Base-by-base conservation (phyloP, 352 stramenopile species). In the Phytophthora lateralis region DNA sequence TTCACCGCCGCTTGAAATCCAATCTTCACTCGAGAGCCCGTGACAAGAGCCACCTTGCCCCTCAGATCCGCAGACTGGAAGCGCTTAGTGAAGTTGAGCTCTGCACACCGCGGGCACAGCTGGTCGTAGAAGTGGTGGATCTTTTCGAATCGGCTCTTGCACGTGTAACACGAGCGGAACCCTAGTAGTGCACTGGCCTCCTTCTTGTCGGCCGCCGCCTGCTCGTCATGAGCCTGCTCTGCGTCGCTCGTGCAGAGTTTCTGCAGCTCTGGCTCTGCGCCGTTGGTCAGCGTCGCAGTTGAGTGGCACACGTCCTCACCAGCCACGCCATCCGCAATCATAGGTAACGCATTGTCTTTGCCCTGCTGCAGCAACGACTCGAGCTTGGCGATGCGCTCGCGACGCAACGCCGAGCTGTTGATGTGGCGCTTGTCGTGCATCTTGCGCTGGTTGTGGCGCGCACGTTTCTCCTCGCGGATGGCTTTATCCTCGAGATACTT, bases 111-210 rank as follows among this genome's bases (percentile, higher is more conserved):
- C 24, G 95, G 95, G 57, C 97, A 99, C 7, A 99, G 70, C 74
- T 98, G 94, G 69, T 98, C 96, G 67, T 96, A 96, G 69, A 99
- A 99, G 71, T 98, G 97, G 57, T 98, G 83, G 60, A 98, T 96
- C 53, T 98, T 88, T 43, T 97, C 87, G 55, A 98, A 99, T 34
- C 95, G 89, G 10, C 80, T 75, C 69, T 98, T 98, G 76, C 97
- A 99, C 38, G 90, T 89, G 78, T 99, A 99, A 76, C 97, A 99
- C 26, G 96, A 98, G 6, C 96, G 89, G 64, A 94, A 94, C 34
- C 80, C 78, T 0, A 91, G 73, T 51, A 94, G 60, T 14, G 66
- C 75, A 42, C 78, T 90, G 2, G 78, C 80, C 44, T 91, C 76
- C 26, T 79, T 75, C 60, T 80, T 89, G 17, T 78, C 67, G 0